A percentile compares a stretch with the other conserved stretches of the same genome.
Conservation (phyloP, 129 eudicot genomes). For the Chrysanthemum lavandulifolium region DNA sequence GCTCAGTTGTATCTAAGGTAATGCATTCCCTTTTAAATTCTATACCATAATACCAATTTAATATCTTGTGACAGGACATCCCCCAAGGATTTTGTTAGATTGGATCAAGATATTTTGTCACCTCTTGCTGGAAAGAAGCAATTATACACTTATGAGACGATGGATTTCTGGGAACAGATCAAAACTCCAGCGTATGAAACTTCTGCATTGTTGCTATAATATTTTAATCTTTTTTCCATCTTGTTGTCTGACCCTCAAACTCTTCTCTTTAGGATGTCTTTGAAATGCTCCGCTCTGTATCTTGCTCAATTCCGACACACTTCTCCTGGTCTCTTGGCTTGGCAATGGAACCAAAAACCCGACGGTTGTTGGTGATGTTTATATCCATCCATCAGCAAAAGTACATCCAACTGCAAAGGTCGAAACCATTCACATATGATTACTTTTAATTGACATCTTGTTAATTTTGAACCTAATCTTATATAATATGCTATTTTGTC, state of each 20-base stretch:
- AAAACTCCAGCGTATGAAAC: slow-evolving; percentile 81
- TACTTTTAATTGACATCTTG: background rate
- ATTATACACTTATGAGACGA: slow-evolving; percentile 80
- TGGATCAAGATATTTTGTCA: slow-evolving; percentile 93
- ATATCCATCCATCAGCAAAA: slow-evolving; percentile 96
- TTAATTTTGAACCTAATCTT: background rate
- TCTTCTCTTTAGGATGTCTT: slow-evolving; percentile 63
- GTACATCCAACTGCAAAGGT: slow-evolving; percentile 95
- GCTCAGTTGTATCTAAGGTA: background rate
- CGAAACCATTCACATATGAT: background rate
- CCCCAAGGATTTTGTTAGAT: slow-evolving; percentile 80
- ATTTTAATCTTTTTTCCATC: background rate
- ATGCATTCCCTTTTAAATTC: slow-evolving; percentile 8
- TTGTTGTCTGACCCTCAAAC: background rate
- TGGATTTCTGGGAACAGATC: slow-evolving; percentile 99
- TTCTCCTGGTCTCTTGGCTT: slow-evolving; percentile 72
- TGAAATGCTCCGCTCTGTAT: slow-evolving; percentile 80
- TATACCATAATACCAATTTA: slow-evolving; percentile 8
- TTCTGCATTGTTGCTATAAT: background rate
- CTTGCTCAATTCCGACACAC: slow-evolving; percentile 61
- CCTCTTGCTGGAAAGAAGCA: slow-evolving; percentile 99
- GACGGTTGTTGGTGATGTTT: slow-evolving; percentile 75
- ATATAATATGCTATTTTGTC: background rate
- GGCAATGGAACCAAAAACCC: slow-evolving; percentile 81
- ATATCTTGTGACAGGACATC: slow-evolving; percentile 46